Evolutionary conservation across 2,329 filamentous ascomycete species (phyloP), one percentile per base, ranked within the genome.

Genomic region (Hymenoscyphus linearis): DNA sequence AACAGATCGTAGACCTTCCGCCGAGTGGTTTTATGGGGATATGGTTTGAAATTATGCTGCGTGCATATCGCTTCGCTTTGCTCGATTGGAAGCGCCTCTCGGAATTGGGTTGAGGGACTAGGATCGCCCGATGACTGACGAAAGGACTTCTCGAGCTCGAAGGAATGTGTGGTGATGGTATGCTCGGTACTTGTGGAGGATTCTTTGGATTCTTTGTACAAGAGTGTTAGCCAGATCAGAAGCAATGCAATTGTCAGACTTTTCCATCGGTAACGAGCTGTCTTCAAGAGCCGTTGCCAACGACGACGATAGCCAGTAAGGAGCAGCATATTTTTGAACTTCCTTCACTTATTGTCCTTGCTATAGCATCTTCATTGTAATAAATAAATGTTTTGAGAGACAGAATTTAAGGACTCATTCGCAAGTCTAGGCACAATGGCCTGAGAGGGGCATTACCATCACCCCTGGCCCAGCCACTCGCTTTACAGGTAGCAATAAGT

Each of bases 1-100:
- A 86, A 77, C 0, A 88, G 76, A 69, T 88, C 85, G 70, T 84
- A 85, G 31, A 85, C 75, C 69, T 82, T 84, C 57, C 82, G 78
- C 10, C 71, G 52, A 2, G 13, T 27, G 7, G 35, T 27, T 12
- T 60, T 58, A 1, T 36, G 18, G 2, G 50, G 52, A n/a, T 60
- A 67, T n/a, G 58, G 52, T 5, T 52, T 18, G 60, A 64, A 69
- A 6, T 44, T 44, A 31, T 67, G 66, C 12, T 52, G 55, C 2
- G 4, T 14, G 57, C 67, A 69, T n/a, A 66, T 53, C 6, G 56
- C 36, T 6, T 56, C 27, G 9, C 63, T 61, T 22, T 65, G 36
- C 10, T 31, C 12, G 34, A 64, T 27, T 5, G 58, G 57, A 2
- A 67, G 61, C 44, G 60, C 50, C 31, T 60, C 34, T 26, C 57